These are phyloP conservation scores for Metschnikowia lachancei DNA, from an alignment of 805 yeast genomes.

Conservation along the genomic window DNA sequence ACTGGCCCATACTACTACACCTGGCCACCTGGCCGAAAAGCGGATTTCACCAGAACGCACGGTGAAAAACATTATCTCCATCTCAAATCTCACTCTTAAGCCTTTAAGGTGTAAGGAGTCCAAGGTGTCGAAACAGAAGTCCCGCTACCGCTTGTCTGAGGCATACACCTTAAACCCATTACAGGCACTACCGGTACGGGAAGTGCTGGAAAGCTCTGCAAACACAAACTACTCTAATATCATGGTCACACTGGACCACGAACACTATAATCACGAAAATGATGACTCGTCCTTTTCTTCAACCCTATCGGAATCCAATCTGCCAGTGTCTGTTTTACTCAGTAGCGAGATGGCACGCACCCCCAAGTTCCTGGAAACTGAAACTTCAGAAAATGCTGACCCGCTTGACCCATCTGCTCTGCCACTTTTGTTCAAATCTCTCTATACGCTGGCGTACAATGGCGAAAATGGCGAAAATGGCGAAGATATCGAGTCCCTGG, in stretches of 20 bases:
- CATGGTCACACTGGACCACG: slow-evolving; percentile 11
- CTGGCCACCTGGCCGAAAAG: background rate
- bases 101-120: slow-evolving; percentile 37
- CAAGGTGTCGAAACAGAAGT: slow-evolving; percentile 39
- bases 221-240: slow-evolving; percentile 16
- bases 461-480: background rate
- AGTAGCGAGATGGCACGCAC: slow-evolving; percentile 5
- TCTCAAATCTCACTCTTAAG: slow-evolving; percentile 37
- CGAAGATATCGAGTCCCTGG: slow-evolving; percentile 6
- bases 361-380: slow-evolving; percentile 5
- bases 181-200: slow-evolving; percentile 20
- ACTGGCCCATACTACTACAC: no score
- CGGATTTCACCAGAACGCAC: background rate
- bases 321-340: slow-evolving; percentile 1
- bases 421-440: slow-evolving; percentile 12
- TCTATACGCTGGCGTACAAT: background rate
- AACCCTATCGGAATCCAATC: slow-evolving; percentile 1
- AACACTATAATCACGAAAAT: background rate
- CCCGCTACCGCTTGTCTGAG: slow-evolving; percentile 38
- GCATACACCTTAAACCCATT: slow-evolving; percentile 40
- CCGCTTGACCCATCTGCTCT: slow-evolving; percentile 3
- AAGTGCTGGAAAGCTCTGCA: slow-evolving; percentile 17
- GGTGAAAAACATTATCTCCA: slow-evolving; percentile 26
- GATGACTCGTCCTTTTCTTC: slow-evolving; percentile 1
- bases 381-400: background rate